A percentile compares a stretch with the other conserved stretches of the same genome.
Conservation (phyloP, 2,329 filamentous ascomycete genomes). For the Microsporum ferrugineum region DNA sequence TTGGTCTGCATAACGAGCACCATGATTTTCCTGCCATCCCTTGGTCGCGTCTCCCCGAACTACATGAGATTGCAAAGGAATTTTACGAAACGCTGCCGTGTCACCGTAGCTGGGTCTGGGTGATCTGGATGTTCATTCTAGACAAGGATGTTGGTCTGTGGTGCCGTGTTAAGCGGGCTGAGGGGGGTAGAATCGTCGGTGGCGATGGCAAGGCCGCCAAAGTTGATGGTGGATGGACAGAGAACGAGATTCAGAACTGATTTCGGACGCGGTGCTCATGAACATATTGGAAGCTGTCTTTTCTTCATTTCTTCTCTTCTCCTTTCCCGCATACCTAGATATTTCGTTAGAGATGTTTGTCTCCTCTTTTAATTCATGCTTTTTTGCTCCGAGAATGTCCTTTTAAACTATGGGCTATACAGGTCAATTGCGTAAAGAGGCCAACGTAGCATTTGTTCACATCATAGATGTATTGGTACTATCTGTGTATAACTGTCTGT, state of each 20-base stretch:
- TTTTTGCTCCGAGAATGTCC: not conserved
- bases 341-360: not conserved
- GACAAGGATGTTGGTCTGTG: constrained; percentile 81
- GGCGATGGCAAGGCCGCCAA: constrained; percentile 31
- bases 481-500: constrained; percentile 1
- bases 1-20: constrained; percentile 96
- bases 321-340: not conserved
- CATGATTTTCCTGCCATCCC: constrained; percentile 96
- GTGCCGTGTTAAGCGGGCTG: constrained; percentile 83
- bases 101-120: constrained; percentile 82
- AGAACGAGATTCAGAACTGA: constrained; percentile 57
- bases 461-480: not conserved
- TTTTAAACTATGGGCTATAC: no score
- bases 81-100: constrained; percentile 82
- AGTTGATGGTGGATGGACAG: constrained; percentile 50
- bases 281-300: not conserved
- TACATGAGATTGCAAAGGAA: constrained; percentile 72
- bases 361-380: not conserved
- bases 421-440: not conserved
- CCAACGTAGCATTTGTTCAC: not conserved
- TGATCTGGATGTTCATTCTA: constrained; percentile 90
- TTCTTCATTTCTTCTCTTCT: not conserved
- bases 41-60: constrained; percentile 71
- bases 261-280: not conserved
- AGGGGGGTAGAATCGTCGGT: constrained; percentile 56